Conservation (phyloP, 2,329 filamentous ascomycete species). For the Hypoxylon rubiginosum region DNA sequence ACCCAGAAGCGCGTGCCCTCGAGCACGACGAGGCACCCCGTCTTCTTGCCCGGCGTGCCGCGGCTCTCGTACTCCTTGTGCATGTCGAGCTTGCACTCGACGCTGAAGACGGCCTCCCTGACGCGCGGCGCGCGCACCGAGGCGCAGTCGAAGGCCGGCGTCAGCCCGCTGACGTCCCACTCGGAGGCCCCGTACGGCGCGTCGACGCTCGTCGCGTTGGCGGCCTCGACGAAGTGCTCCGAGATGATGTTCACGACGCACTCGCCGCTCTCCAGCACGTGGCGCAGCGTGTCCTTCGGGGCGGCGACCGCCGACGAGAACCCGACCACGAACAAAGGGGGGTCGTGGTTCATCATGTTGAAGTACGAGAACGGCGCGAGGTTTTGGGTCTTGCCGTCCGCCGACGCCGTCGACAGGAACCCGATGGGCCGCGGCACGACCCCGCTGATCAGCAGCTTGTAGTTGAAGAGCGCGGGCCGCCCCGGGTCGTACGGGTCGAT, state of each 20-base stretch:
- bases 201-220: conserved; percentile 84
- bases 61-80: conserved; percentile 87
- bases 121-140: conserved; percentile 80
- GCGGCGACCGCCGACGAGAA: conserved; percentile 60
- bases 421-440: conserved; percentile 87
- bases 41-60: conserved; percentile 78
- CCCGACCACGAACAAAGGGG: conserved; percentile 81
- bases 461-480: conserved; percentile 79
- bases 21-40: conserved; percentile 79
- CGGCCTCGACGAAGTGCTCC: conserved; percentile 88
- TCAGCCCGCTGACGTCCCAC: conserved; percentile 83
- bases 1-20: conserved; percentile 93
- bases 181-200: conserved; percentile 82
- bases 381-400: conserved; percentile 75
- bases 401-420: conserved; percentile 68
- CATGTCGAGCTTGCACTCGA: conserved; percentile 83
- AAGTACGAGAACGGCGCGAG: conserved; percentile 91
- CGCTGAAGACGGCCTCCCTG: conserved; percentile 83
- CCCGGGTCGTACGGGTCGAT: conserved; percentile 85
- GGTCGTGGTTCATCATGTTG: conserved; percentile 86
- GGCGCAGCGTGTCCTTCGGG: conserved; percentile 84
- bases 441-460: conserved; percentile 89
- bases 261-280: conserved; percentile 78
- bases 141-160: conserved; percentile 72
- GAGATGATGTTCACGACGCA: conserved; percentile 90